Percentiles rank a stretch among this genome's conserved stretches.
phyloP scores from a whole-genome alignment of 2,329 filamentous ascomycete species.

The Amauroascus verrucosus region DNA sequence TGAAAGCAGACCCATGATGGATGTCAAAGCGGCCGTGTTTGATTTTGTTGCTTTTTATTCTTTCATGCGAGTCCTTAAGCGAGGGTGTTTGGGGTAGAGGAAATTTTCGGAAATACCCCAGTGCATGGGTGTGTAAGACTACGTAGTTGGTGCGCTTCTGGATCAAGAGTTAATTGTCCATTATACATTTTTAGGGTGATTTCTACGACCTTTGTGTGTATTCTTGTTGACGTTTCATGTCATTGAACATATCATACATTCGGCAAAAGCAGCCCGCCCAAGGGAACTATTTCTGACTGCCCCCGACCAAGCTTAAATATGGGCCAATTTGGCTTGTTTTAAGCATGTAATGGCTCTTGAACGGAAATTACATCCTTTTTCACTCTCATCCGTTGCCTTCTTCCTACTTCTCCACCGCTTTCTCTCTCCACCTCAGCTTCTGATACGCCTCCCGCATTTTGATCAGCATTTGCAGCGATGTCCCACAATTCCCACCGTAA shows the following conservation, averaged over 20 bases:
- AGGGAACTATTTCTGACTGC: too few relatives aligned
- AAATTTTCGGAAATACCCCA: neutral
- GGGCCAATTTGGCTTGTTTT: constrained; percentile 7
- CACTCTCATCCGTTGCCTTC: constrained; percentile 27
- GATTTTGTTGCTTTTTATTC: too few relatives aligned
- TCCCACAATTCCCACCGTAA: constrained; percentile 33
- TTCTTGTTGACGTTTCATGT: neutral
- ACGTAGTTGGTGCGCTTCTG: neutral
- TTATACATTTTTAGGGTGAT: neutral
- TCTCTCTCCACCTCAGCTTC: constrained; percentile 18
- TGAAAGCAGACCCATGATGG: too few relatives aligned
- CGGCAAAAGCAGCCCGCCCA: too few relatives aligned
- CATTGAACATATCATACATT: neutral
- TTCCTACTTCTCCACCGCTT: constrained; percentile 18
- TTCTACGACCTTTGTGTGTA: neutral
- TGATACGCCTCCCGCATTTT: neutral
- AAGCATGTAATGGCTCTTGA: constrained; percentile 25
- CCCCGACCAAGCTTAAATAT: too few relatives aligned
- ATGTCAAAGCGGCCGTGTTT: too few relatives aligned
- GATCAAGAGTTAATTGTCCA: neutral
- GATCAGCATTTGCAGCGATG: constrained; percentile 17
- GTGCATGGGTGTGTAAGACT: neutral
- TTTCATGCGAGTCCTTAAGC: neutral
- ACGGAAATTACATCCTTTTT: constrained; percentile 30
- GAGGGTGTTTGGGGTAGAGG: neutral